Percentiles rank a stretch among this genome's conserved stretches.
phyloP scores from a whole-genome alignment of 1,139 yeast genomes.

The Yamadazyma sp. region DNA sequence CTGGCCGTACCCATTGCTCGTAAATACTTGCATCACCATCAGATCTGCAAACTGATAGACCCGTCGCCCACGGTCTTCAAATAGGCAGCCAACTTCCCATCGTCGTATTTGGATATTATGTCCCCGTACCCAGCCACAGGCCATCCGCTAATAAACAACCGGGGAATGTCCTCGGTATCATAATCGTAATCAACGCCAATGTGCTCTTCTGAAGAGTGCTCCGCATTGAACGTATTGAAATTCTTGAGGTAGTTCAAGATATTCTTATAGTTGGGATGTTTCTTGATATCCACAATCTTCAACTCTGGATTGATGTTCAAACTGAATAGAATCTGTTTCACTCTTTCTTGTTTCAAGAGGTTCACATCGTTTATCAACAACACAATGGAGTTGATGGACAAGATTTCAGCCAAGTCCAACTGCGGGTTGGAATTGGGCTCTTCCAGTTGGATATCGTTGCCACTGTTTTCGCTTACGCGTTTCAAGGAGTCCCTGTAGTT shows the following conservation, averaged over 20 bases:
- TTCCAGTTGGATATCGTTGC: no score
- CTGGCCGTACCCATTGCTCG: no score
- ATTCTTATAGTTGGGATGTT: slow-evolving; percentile 30
- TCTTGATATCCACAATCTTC: slow-evolving; percentile 26
- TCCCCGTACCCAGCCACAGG: slow-evolving; percentile 30
- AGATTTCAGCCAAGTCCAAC: slow-evolving; percentile 29
- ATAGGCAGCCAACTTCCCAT: slow-evolving; percentile 20
- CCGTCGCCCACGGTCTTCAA: slow-evolving; percentile 29
- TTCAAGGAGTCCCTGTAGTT: not conserved
- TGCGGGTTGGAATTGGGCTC: slow-evolving; percentile 18
- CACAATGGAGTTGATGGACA: slow-evolving; percentile 28
- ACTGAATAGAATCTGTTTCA: slow-evolving; percentile 22
- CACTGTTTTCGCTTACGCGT: no score
- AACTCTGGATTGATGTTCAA: slow-evolving; percentile 35
- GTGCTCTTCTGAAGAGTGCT: no score
- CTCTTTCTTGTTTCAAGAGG: slow-evolving; percentile 20
- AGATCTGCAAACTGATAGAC: slow-evolving; percentile 18
- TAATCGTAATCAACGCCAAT: slow-evolving; percentile 9
- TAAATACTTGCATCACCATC: no score
- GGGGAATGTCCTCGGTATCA: slow-evolving; percentile 22
- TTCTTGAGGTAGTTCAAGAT: slow-evolving; percentile 27
- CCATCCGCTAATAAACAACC: slow-evolving; percentile 32
- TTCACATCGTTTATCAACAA: slow-evolving; percentile 22
- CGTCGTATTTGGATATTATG: slow-evolving; percentile 22
- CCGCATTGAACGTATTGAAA: slow-evolving; percentile 8